Conservation (phyloP, 768 basidiomycete species). For the Lactarius deliciosus region DNA sequence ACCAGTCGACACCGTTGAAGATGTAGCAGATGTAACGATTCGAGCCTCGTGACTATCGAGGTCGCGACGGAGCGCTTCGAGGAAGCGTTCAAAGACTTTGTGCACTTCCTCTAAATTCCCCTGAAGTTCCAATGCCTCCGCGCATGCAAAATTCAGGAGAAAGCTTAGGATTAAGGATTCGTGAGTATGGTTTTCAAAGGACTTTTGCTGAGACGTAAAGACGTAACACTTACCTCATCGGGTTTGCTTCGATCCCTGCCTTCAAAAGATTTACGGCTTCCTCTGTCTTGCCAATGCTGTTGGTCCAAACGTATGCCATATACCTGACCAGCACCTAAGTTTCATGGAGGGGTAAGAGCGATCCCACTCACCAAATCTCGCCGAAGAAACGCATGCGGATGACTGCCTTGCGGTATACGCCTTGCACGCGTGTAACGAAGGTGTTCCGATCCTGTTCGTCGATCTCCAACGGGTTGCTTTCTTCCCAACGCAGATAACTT, state of each 20-base stretch:
- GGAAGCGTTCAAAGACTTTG: conserved; percentile 67
- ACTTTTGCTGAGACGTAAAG: background rate
- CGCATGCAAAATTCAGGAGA: conserved; percentile 86
- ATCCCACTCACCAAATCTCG: conserved; percentile 76
- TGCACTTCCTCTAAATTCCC: conserved; percentile 71
- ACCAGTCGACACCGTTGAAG: conserved; percentile 37
- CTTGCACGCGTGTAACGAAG: conserved; percentile 68
- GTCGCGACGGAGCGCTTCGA: conserved; percentile 59
- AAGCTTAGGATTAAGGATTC: conserved; percentile 51
- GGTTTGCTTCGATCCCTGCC: conserved; percentile 85
- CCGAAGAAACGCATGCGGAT: conserved; percentile 92
- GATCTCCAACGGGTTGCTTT: conserved; percentile 89
- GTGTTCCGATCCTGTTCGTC: conserved; percentile 76
- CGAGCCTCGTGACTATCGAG: conserved; percentile 60
- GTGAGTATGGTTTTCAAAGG: conserved; percentile 25
- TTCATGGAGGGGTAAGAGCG: background rate
- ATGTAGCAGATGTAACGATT: conserved; percentile 40
- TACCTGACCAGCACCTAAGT: conserved; percentile 54
- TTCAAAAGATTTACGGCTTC: conserved; percentile 81
- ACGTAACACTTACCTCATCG: conserved; percentile 53
- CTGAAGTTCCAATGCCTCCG: conserved; percentile 66
- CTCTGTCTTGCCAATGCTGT: conserved; percentile 69
- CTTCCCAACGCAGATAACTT: conserved; percentile 92
- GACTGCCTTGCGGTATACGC: conserved; percentile 86
- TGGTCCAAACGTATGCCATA: conserved; percentile 86